These are phyloP conservation scores for Trichomonascaceae sp. DNA, from an alignment of 1,139 yeast species.

Conservation along the genomic window DNA sequence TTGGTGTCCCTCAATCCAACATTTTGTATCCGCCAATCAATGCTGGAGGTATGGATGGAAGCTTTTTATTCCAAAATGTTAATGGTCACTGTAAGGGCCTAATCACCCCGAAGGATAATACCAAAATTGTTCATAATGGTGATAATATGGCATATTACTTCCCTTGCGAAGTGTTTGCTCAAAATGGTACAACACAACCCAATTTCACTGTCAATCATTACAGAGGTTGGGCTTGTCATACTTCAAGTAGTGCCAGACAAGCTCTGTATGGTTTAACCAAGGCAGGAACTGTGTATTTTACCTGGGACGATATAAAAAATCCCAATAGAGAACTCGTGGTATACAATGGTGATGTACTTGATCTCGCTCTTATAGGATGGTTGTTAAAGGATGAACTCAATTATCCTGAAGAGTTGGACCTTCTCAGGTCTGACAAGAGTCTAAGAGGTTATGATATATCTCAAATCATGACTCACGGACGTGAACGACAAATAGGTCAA, in stretches of 20 bases:
- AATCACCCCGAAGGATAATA: constrained; percentile 64
- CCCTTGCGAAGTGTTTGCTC: constrained; percentile 73
- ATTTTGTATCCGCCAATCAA: constrained; percentile 75
- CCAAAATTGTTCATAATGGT: constrained; percentile 57
- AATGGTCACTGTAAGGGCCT: constrained; percentile 87
- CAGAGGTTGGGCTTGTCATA: constrained; percentile 89
- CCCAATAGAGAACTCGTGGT: constrained; percentile 74
- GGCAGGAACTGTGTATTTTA: constrained; percentile 73
- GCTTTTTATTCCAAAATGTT: constrained; percentile 88
- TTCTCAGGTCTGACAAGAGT: constrained; percentile 48
- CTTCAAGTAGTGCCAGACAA: constrained; percentile 60
- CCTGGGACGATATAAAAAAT: constrained; percentile 81
- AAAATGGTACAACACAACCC: constrained; percentile 64
- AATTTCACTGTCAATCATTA: constrained; percentile 54
- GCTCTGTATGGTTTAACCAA: constrained; percentile 57
- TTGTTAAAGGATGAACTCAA: constrained; percentile 59
- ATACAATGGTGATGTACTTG: constrained; percentile 82
- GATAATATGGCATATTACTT: constrained; percentile 88
- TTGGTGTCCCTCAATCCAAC: constrained; percentile 65
- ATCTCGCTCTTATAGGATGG: constrained; percentile 71
- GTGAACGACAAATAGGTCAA: constrained; percentile 65
- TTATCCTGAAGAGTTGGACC: constrained; percentile 67
- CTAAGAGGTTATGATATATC: constrained; percentile 79
- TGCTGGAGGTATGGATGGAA: constrained; percentile 88
- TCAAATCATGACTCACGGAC: constrained; percentile 60